Percentiles rank a stretch among this genome's conserved stretches.
These are phyloP conservation scores for Diplodia intermedia DNA, from an alignment of 2,329 filamentous ascomycete species.

Conservation along the genomic window DNA sequence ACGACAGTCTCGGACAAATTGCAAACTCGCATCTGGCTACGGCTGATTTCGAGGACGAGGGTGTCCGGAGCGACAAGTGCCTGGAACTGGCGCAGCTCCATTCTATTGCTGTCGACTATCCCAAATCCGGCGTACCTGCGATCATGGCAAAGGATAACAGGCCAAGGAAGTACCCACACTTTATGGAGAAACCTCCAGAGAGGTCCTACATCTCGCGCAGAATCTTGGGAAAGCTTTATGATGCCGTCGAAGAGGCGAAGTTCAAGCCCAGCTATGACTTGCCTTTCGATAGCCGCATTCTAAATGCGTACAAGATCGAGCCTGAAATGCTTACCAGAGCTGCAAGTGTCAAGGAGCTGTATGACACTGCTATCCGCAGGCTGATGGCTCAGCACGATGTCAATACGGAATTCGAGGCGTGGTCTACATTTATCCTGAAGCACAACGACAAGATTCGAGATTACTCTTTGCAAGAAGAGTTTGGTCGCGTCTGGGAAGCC, in stretches of 20 bases:
- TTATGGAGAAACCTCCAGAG: conserved; percentile 67
- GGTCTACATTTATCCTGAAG: conserved; percentile 81
- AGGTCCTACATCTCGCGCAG: conserved; percentile 70
- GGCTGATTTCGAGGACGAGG: conserved; percentile 68
- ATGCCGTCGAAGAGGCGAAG: conserved; percentile 71
- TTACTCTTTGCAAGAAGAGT: conserved; percentile 86
- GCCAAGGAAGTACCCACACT: conserved; percentile 79
- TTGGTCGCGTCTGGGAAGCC: conserved; percentile 70
- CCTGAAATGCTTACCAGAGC: conserved; percentile 65
- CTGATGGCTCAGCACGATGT: conserved; percentile 88
- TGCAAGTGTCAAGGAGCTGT: conserved; percentile 72
- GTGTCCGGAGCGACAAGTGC: conserved; percentile 73
- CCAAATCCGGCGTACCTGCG: conserved; percentile 85
- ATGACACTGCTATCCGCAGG: conserved; percentile 77
- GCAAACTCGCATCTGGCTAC: conserved; percentile 81
- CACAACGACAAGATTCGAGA: conserved; percentile 75
- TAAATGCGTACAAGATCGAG: conserved; percentile 66
- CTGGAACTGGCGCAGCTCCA: conserved; percentile 79
- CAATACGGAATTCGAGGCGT: conserved; percentile 88
- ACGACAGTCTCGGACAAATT: conserved; percentile 80
- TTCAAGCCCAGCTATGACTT: conserved; percentile 76
- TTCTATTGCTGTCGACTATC: conserved; percentile 91
- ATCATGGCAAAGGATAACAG: conserved; percentile 66
- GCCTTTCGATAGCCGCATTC: conserved; percentile 77
- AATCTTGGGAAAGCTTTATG: conserved; percentile 82